Base-by-base conservation (phyloP, 192 early-diverging fungal species). In the Coemansia sp. region DNA sequence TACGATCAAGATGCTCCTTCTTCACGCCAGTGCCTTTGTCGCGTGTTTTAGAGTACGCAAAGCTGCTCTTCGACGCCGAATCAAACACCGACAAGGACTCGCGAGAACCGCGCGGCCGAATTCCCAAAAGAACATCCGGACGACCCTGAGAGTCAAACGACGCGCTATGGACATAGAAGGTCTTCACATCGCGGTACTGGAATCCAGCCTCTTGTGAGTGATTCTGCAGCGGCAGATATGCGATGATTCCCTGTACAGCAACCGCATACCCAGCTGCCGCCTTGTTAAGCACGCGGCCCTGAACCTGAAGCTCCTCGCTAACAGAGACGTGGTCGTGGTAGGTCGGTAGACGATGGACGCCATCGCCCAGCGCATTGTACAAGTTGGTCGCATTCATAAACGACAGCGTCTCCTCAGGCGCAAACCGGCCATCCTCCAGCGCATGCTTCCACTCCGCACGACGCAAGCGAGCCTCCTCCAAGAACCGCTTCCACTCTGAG, bases 201-300 rank as follows among this genome's bases (percentile, higher is more conserved):
- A 73, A 79, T 46, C 67, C 62, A 4, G 60, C 23, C 17, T 77
- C 75, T 29, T 77, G 51, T 5, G 62, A 63, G 39, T 84, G 58
- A 50, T 21, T 67, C 21, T 68, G 69, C 12, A 67, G 38, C 9
- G 82, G 84, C 41, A 92, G 67, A 8, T 57, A 51, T 12, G 87
- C 90, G 21, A 89, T 75, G 12, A 91, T 80, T 36, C 92, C 92
- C 38, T 82, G 84, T 45, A 93, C 84, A 27, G 89, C 92, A 36
- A 90, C 85, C 34, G 87, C 76, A 50, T 84, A 89, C 25, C 73
- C 69, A 17, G 73, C 67, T 12, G 59, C 68, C 12, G 71, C 66
- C 17, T 55, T 63, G 65, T 87, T 88, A 14, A 93, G 70, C 32
- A 89, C 77, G 61, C 92, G 89, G 57, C 92, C 92, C 60, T 89